Evolutionary conservation across 495 filamentous ascomycete species (phyloP).

Genomic region (Trichoderma parareesei): DNA sequence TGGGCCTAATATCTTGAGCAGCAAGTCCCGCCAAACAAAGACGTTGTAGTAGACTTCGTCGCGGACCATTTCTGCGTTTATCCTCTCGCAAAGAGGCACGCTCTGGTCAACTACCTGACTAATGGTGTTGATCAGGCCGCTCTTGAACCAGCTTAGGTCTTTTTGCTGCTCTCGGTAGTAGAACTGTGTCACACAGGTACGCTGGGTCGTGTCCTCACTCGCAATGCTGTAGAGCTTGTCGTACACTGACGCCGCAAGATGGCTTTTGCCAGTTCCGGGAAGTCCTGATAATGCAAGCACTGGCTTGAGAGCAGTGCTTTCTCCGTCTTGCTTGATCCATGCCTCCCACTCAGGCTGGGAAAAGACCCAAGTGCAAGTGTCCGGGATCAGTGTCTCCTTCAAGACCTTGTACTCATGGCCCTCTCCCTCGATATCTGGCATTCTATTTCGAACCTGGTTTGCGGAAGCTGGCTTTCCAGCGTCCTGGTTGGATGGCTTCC

Average conservation of each 20-base stretch:
- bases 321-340: slow-evolving; percentile 12
- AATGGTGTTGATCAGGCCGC: slow-evolving; percentile 11
- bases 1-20: slow-evolving; percentile 11
- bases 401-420: slow-evolving; percentile 14
- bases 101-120: slow-evolving; percentile 18
- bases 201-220: neutral
- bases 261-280: slow-evolving; percentile 17
- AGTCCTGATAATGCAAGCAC: slow-evolving; percentile 12
- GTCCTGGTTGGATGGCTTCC: neutral
- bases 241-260: slow-evolving; percentile 13
- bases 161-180: slow-evolving; percentile 15
- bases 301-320: neutral
- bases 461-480: slow-evolving; percentile 11
- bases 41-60: slow-evolving; percentile 12
- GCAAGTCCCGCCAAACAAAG: slow-evolving; percentile 14
- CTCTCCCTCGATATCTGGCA: slow-evolving; percentile 12
- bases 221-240: slow-evolving; percentile 10
- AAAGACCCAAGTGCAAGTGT: slow-evolving; percentile 17
- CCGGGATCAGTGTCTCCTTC: slow-evolving; percentile 13
- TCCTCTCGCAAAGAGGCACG: slow-evolving; percentile 15
- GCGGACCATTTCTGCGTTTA: slow-evolving; percentile 14
- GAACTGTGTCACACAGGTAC: slow-evolving; percentile 14
- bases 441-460: slow-evolving; percentile 13
- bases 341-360: slow-evolving; percentile 13
- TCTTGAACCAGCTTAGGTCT: slow-evolving; percentile 11